Base-by-base conservation (phyloP, 441 rosid species). In the Populus hybrid region DNA sequence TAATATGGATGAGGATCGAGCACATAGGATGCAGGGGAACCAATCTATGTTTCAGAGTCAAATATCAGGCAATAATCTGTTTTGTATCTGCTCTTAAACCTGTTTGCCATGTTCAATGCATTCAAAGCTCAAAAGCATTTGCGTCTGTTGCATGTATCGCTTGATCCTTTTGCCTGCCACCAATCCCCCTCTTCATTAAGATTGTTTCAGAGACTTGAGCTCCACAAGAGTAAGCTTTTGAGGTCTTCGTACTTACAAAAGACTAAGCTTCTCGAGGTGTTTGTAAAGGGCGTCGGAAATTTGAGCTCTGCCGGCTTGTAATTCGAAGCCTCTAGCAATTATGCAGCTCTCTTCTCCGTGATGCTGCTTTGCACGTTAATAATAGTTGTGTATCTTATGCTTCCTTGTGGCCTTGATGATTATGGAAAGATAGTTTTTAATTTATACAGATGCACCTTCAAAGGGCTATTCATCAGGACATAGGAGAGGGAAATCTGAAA, bases 401-500 rank as follows among this genome's bases (percentile, higher is more conserved):
- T 46, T 12, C 26, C 21, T 14, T 26, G 26, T 70, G 20, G 18
- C 50, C 36, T 61, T 3, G 32, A 30, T 30, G 32, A 30, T 30
- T 30, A 30, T 30, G 32, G 32, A 30, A 30, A 30, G 32, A 30
- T 30, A 30, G 32, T 65, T 20, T 70, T 75, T 42, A n/a, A 24
- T 38, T 34, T 75, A 38, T 67, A 8, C 82, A 91, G 98, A 87
- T 73, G 76, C 82, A 63, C 84, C 88, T 73, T 77, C 84, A 36
- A 90, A 80, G 76, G 86, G 88, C 79, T 85, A 88, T 78, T 81
- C 80, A 28, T 78, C 75, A 38, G 86, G 91, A 81, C 98, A 93
- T 85, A 92, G 93, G 84, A 82, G 98, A 84, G 94, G 98, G 74
- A 97, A 91, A 88, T 95, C 98, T 36, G 99, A 97, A 85, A 97